Evolutionary conservation across 1,284 basidiomycete genomes (phyloP).

Genomic region (Cryptococcus depauperatus): DNA sequence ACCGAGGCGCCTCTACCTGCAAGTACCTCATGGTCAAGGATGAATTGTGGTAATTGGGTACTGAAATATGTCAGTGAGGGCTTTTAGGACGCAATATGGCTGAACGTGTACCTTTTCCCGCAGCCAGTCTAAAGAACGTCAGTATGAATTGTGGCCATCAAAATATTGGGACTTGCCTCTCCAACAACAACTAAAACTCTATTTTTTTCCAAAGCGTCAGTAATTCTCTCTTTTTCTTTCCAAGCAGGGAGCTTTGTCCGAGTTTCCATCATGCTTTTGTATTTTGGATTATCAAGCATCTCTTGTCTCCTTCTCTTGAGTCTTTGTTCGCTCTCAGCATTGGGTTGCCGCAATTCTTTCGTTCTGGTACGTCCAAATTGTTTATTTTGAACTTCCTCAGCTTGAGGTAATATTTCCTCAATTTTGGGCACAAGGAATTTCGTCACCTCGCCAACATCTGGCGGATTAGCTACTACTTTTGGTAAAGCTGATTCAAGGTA

Average conservation of each 20-base stretch:
- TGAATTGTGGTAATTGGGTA: constrained; percentile 71
- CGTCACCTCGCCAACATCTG: constrained; percentile 60
- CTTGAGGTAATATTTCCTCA: constrained; percentile 17
- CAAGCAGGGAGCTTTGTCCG: constrained; percentile 70
- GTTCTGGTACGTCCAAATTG: not conserved
- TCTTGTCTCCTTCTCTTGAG: constrained; percentile 50
- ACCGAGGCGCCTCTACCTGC: constrained; percentile 57
- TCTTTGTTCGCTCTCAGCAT: constrained; percentile 53
- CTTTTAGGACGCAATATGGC: not conserved
- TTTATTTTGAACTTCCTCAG: constrained; percentile 2
- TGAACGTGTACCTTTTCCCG: constrained; percentile 62
- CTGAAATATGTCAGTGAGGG: constrained; percentile 3
- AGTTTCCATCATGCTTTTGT: constrained; percentile 53
- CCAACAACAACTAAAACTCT: constrained; percentile 75
- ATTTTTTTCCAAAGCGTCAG: constrained; percentile 54
- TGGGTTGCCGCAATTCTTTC: constrained; percentile 46
- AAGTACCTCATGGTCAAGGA: constrained; percentile 69
- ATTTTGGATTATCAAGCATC: constrained; percentile 51
- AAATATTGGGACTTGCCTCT: constrained; percentile 57
- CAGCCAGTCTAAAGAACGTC: constrained; percentile 55
- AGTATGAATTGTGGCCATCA: constrained; percentile 2
- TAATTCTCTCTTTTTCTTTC: constrained; percentile 57
- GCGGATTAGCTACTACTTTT: constrained; percentile 58
- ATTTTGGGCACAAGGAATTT: constrained; percentile 53
- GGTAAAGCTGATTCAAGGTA: constrained; percentile 65